Evolutionary conservation across 257 asterid genomes (phyloP).

Genomic region (Orobanche coerulescens): DNA sequence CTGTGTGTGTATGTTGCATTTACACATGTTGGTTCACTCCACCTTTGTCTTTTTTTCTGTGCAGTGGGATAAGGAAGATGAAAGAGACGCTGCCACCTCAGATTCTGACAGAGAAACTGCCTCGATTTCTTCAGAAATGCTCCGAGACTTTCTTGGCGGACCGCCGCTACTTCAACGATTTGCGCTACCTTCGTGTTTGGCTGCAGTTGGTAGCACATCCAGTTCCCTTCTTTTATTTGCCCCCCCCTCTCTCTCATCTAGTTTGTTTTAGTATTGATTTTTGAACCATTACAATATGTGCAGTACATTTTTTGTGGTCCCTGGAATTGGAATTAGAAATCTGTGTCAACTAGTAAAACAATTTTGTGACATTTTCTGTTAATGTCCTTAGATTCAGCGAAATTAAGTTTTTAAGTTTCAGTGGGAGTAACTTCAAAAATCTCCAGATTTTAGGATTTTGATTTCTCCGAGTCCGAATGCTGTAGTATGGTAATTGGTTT

Average conservation of each 20-base stretch:
- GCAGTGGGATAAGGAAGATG: conserved; percentile 77
- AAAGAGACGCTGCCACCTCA: conserved; percentile 62
- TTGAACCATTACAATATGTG: neutral
- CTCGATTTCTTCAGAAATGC: conserved; percentile 95
- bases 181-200: conserved; percentile 94
- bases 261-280: conserved; percentile 6
- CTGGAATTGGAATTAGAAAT: neutral
- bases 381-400: neutral
- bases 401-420: neutral
- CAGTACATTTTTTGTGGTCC: neutral
- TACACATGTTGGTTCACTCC: conserved; percentile 1
- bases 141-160: conserved; percentile 62
- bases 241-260: neutral
- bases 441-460: neutral
- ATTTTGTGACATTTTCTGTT: neutral
- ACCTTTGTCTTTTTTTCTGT: neutral
- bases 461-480: neutral
- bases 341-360: neutral
- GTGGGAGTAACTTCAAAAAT: neutral
- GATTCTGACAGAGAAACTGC: conserved; percentile 72
- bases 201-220: conserved; percentile 61
- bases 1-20: neutral
- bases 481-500: neutral
- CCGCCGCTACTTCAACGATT: conserved; percentile 68
- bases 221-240: neutral